Conservation (phyloP, 495 filamentous ascomycete species). For the Podospora pseudopauciseta region DNA sequence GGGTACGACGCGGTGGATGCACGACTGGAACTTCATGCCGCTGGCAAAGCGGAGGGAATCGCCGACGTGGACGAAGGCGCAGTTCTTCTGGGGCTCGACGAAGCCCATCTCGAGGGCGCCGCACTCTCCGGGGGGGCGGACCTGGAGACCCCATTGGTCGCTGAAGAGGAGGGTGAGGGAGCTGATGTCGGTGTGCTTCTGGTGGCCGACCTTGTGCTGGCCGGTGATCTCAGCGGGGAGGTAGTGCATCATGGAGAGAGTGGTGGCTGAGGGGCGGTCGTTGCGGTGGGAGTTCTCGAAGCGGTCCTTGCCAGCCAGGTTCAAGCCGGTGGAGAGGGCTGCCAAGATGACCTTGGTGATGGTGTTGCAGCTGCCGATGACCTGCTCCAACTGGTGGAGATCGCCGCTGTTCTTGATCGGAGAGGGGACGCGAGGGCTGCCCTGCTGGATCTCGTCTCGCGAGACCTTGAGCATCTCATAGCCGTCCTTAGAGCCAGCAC, state of each 20-base stretch:
- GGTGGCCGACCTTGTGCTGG: conserved; percentile 46
- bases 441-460: conserved; percentile 47
- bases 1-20: conserved; percentile 56
- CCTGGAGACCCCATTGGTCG: conserved; percentile 56
- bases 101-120: conserved; percentile 49
- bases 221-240: conserved; percentile 41
- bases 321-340: conserved; percentile 46
- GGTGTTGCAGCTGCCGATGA: conserved; percentile 48
- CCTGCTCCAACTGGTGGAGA: conserved; percentile 43
- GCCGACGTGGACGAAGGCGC: conserved; percentile 55
- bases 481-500: conserved; percentile 47
- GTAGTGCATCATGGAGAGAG: conserved; percentile 47
- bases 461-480: conserved; percentile 56
- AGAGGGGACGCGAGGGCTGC: conserved; percentile 41
- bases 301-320: conserved; percentile 38
- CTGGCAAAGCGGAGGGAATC: conserved; percentile 54
- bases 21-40: conserved; percentile 49
- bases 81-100: conserved; percentile 47
- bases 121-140: conserved; percentile 44
- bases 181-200: conserved; percentile 59
- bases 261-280: conserved; percentile 47
- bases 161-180: conserved; percentile 55
- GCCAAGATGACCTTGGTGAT: conserved; percentile 51
- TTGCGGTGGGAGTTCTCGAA: conserved; percentile 54
- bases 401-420: conserved; percentile 49